Evolutionary conservation across 2,329 filamentous ascomycete species (phyloP), one percentile per base, ranked within the genome.

Genomic region (Tolypocladium sp.): DNA sequence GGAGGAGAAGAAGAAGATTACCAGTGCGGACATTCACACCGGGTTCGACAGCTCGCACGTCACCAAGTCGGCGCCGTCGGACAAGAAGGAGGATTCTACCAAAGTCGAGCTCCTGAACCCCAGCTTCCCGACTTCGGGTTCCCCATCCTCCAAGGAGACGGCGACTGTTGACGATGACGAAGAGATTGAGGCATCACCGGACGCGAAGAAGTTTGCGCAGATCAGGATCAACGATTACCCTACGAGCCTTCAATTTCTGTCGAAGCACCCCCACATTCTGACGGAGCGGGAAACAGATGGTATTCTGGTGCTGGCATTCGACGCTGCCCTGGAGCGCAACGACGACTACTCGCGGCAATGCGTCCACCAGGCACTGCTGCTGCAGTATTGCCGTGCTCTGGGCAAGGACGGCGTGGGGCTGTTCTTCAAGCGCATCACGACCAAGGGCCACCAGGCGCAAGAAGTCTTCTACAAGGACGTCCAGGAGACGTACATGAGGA

Each of bases 371-470:
- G 93, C 89, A 3, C 80, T 97, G 20, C 80, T 99, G 15, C 77
- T 99, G 46, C 94, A 99, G 73, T 99, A 99, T 78, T 99, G 94
- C 76, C 86, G 93, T 12, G 88, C 91, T 49, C 81, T 99, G 8
- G 92, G 93, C 62, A 86, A 85, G 64, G 91, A 97, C 67, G 93
- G 93, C 27, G 92, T 97, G 10, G 83, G 85, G 7, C 77, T 97
- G 37, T 99, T 99, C 80, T 99, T 99, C 83, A 96, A 94, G 77
- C 89, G 93, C 60, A 92, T 99, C 72, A 94, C 90, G 27, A 96
- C 90, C 4, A 86, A 85, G 66, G 90, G 88, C 38, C 93, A 99
- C 74, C 89, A 96, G 75, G 95, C 94, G 8, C 87, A 90, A 68
- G 91, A 90, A 52, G 82, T 97, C 52, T 99, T 99, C 79, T 85